These are phyloP conservation scores for Rosa multiflora DNA, from an alignment of 306 rosid species.

Conservation along the genomic window DNA sequence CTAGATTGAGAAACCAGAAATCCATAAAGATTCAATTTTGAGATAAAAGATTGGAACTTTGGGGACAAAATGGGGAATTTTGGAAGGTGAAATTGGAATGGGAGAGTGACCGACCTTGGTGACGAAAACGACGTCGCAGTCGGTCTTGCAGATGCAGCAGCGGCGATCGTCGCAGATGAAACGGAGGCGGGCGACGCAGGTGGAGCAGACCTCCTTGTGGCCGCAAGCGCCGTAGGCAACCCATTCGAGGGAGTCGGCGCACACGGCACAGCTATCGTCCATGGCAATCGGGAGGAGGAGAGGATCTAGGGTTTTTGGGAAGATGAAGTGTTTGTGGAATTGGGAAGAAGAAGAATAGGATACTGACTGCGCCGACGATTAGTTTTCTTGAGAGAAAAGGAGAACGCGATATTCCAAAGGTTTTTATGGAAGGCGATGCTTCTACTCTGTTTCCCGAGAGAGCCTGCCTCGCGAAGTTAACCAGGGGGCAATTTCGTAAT, in stretches of 20 bases:
- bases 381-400: too few species aligned
- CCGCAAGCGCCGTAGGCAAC: slow-evolving; percentile 92
- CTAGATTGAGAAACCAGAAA: background rate
- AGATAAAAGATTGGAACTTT: background rate
- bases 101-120: slow-evolving; percentile 55
- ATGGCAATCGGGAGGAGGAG: slow-evolving; percentile 26
- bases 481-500: too few species aligned
- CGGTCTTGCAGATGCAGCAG: slow-evolving; percentile 92
- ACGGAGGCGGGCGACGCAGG: slow-evolving; percentile 95
- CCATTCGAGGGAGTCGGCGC: slow-evolving; percentile 94
- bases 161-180: slow-evolving; percentile 82
- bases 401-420: too few species aligned
- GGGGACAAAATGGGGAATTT: background rate
- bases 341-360: too few species aligned
- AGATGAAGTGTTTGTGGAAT: too few species aligned
- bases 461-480: too few species aligned
- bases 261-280: slow-evolving; percentile 97
- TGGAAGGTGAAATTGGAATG: background rate
- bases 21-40: background rate
- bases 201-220: slow-evolving; percentile 93
- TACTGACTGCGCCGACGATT: too few species aligned
- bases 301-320: background rate
- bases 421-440: too few species aligned
- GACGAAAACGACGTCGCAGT: slow-evolving; percentile 60
- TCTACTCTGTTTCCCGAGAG: too few species aligned